A percentile compares a stretch with the other conserved stretches of the same genome.
phyloP scores from a whole-genome alignment of 1,284 basidiomycete genomes.

The Boletus smithii region DNA sequence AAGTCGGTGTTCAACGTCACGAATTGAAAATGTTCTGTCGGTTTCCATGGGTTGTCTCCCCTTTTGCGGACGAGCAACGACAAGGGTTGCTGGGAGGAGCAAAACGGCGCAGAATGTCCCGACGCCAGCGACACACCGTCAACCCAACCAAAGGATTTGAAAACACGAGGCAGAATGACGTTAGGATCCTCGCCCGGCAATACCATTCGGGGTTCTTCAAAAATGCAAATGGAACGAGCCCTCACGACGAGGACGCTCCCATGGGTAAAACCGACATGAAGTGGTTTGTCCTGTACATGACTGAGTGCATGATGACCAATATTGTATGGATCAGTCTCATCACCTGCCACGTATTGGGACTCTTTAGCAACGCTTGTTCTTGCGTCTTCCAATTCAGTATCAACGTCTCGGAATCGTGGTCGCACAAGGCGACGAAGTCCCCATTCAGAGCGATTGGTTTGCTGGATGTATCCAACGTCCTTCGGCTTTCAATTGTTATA shows the following conservation, averaged over 20 bases:
- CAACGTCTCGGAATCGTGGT: constrained; percentile 47
- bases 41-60: constrained; percentile 55
- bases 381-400: constrained; percentile 52
- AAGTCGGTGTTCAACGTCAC: constrained; percentile 38
- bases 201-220: constrained; percentile 40
- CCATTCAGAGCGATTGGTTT: constrained; percentile 47
- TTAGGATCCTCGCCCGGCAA: constrained; percentile 11
- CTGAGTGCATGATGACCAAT: constrained; percentile 15
- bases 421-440: constrained; percentile 49
- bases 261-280: constrained; percentile 49
- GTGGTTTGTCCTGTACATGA: constrained; percentile 40
- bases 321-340: constrained; percentile 8
- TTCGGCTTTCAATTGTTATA: constrained; percentile 10
- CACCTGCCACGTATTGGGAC: constrained; percentile 30
- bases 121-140: constrained; percentile 50
- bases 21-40: constrained; percentile 44
- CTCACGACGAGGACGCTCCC: constrained; percentile 52
- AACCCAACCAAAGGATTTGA: constrained; percentile 60
- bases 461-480: constrained; percentile 35
- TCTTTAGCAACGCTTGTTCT: constrained; percentile 44
- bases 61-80: constrained; percentile 54
- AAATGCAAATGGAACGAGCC: constrained; percentile 55
- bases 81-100: constrained; percentile 30
- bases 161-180: constrained; percentile 38
- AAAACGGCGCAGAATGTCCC: constrained; percentile 11